Percentiles rank a stretch among this genome's conserved stretches.
phyloP scores from a whole-genome alignment of 2,329 filamentous ascomycete genomes.

The Apiospora kogelbergensis region DNA sequence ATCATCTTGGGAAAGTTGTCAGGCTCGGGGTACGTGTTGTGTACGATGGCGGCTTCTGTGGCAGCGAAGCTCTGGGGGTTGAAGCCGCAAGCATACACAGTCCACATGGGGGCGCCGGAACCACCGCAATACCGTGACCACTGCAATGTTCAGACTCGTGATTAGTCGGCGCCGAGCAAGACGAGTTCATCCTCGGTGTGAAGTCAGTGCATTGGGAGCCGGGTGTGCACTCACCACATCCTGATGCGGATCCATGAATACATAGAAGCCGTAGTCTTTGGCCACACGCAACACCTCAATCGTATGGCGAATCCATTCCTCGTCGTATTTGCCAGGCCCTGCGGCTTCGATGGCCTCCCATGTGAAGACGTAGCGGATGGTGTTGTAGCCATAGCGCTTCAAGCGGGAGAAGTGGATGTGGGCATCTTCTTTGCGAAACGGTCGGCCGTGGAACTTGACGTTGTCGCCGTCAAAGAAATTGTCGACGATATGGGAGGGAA shows the following conservation, averaged over 20 bases:
- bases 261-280: conserved; percentile 88
- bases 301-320: conserved; percentile 89
- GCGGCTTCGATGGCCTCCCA: conserved; percentile 98
- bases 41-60: conserved; percentile 90
- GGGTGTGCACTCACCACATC: conserved; percentile 69
- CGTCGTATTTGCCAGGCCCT: conserved; percentile 89
- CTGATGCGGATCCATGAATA: conserved; percentile 99
- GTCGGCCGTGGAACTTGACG: conserved; percentile 83
- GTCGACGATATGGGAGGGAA: conserved; percentile 75
- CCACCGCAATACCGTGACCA: conserved; percentile 96
- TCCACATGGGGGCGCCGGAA: conserved; percentile 97
- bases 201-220: background rate
- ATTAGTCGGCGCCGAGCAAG: background rate
- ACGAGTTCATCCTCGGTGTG: background rate
- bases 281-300: conserved; percentile 81
- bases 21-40: conserved; percentile 88
- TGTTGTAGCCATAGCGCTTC: conserved; percentile 91
- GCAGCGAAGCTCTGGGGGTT: conserved; percentile 82
- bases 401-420: conserved; percentile 83
- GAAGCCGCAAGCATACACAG: conserved; percentile 88
- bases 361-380: conserved; percentile 93
- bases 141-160: conserved; percentile 35
- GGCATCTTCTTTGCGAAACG: conserved; percentile 81
- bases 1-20: conserved; percentile 96
- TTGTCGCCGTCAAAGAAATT: conserved; percentile 91